Percentiles rank a stretch among this genome's conserved stretches.
Conservation (phyloP, 768 basidiomycete genomes). For the Suillus subluteus region DNA sequence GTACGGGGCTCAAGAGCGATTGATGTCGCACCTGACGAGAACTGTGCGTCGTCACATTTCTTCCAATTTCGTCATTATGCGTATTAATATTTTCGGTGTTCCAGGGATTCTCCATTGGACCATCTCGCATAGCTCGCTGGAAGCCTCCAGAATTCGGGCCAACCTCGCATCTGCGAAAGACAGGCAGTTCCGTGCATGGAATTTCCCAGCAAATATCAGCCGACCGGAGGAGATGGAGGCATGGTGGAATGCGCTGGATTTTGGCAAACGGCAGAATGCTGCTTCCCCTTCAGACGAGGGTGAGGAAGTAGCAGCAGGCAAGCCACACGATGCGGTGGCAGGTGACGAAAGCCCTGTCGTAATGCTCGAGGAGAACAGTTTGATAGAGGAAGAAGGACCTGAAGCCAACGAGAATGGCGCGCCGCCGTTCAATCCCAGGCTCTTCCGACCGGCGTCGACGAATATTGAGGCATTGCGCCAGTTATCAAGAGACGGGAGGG, state of each 20-base stretch:
- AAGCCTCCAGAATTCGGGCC: slow-evolving; percentile 38
- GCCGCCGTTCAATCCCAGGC: slow-evolving; percentile 24
- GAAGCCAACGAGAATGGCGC: background rate
- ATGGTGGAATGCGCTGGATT: slow-evolving; percentile 37
- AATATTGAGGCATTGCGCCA: slow-evolving; percentile 45
- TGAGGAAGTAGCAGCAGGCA: slow-evolving; percentile 8
- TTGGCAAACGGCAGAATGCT: slow-evolving; percentile 19
- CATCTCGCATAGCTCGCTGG: slow-evolving; percentile 44
- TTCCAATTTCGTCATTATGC: background rate
- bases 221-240: slow-evolving; percentile 30
- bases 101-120: slow-evolving; percentile 69
- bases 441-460: slow-evolving; percentile 40
- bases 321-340: background rate
- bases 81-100: background rate
- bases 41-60: slow-evolving; percentile 11
- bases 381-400: slow-evolving; percentile 3
- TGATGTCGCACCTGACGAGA: slow-evolving; percentile 24
- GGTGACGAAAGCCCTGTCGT: background rate
- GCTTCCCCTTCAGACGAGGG: background rate
- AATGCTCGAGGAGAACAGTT: background rate
- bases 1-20: slow-evolving; percentile 42
- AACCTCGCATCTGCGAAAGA: slow-evolving; percentile 37
- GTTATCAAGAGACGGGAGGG: slow-evolving; percentile 50
- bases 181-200: slow-evolving; percentile 50
- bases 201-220: slow-evolving; percentile 53